phyloP scores from a whole-genome alignment of 805 yeast genomes.

The Sugiyamaella valdiviana region DNA sequence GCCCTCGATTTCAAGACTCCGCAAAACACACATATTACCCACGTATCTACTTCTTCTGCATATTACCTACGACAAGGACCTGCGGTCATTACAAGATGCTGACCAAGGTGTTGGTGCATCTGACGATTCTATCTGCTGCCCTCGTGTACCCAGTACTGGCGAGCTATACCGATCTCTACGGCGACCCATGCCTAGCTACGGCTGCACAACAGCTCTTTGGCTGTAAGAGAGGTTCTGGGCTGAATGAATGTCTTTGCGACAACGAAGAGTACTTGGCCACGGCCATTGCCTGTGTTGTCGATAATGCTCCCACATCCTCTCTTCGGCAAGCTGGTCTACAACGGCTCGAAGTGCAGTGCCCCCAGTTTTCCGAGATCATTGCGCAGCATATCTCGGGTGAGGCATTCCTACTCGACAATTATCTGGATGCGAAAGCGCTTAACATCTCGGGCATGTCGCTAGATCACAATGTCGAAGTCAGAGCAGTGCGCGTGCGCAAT shows the following conservation, averaged over 20 bases:
- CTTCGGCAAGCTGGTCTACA: not conserved
- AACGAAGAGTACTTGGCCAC: conserved; percentile 3
- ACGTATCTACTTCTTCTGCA: not conserved
- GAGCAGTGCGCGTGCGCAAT: not conserved
- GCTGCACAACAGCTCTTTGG: not conserved
- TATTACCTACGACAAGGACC: not conserved
- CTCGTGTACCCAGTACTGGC: not conserved
- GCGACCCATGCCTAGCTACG: not conserved
- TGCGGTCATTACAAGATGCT: not conserved
- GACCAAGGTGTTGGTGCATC: not conserved
- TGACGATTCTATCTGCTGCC: not conserved
- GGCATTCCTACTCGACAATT: not conserved
- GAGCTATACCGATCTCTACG: not conserved
- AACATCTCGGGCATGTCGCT: not conserved
- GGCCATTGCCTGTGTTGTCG: conserved; percentile 1
- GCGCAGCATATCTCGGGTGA: not conserved
- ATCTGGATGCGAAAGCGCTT: not conserved
- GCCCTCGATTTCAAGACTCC: not conserved
- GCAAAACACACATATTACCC: not conserved
- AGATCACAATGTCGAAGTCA: not conserved
- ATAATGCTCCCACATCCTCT: not conserved
- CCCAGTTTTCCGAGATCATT: not conserved
- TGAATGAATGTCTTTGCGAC: not conserved
- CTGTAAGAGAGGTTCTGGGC: not conserved
- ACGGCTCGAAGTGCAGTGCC: not conserved